Conservation (phyloP, 2,329 filamentous ascomycete genomes). For the Phialophora chinensis region DNA sequence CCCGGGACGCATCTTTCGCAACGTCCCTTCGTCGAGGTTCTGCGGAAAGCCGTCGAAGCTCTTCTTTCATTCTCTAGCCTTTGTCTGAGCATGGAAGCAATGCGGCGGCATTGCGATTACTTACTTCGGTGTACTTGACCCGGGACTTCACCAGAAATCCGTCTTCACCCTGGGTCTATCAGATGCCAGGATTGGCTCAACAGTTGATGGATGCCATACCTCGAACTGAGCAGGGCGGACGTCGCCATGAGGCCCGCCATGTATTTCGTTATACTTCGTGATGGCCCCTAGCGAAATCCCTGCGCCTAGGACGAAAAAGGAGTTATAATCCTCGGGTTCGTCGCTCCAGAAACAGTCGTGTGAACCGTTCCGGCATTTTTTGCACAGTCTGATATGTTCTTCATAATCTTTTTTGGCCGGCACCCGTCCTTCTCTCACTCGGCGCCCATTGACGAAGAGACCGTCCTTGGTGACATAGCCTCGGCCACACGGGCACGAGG, state of each 20-base stretch:
- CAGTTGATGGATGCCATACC: neutral
- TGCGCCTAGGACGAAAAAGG: neutral
- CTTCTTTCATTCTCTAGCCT: neutral
- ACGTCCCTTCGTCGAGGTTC: neutral
- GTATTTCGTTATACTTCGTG: neutral
- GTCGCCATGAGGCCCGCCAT: neutral
- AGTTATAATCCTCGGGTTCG: neutral
- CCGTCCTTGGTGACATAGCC: neutral
- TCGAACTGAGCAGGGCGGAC: neutral
- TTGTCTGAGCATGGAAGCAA: neutral
- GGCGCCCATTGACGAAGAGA: constrained; percentile 1
- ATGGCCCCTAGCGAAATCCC: neutral
- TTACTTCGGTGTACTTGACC: constrained; percentile 1
- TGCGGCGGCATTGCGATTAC: neutral
- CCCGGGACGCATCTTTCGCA: neutral
- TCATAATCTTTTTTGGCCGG: neutral
- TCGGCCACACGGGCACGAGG: neutral
- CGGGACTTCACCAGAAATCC: neutral
- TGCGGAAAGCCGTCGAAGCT: neutral
- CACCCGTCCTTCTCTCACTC: neutral
- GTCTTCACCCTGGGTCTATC: neutral
- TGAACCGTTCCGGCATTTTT: neutral
- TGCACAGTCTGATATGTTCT: constrained; percentile 1
- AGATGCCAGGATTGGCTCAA: neutral
- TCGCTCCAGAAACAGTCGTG: neutral